These are phyloP conservation scores for Ophiostoma populinum DNA, from an alignment of 2,329 filamentous ascomycete genomes.

Conservation along the genomic window DNA sequence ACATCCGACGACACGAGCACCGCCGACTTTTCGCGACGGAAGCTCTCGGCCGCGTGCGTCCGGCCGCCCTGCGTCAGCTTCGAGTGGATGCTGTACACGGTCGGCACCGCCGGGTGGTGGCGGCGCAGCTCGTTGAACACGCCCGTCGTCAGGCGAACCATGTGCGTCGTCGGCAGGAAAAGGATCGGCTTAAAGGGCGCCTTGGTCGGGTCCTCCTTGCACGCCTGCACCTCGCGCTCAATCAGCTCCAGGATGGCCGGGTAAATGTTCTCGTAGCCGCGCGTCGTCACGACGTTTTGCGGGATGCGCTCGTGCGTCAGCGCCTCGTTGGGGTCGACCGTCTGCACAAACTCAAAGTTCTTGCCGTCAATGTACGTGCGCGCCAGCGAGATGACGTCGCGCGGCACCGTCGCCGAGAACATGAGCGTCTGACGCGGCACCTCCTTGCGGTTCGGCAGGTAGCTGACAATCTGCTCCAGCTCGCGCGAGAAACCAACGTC, in stretches of 20 bases:
- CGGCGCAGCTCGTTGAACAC: slow-evolving; percentile 34
- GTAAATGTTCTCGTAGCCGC: slow-evolving; percentile 57
- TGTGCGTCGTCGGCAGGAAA: slow-evolving; percentile 67
- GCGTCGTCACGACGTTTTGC: slow-evolving; percentile 53
- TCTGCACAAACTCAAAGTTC: slow-evolving; percentile 79
- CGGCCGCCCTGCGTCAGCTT: slow-evolving; percentile 54
- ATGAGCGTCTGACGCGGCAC: slow-evolving; percentile 77
- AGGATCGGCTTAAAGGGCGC: slow-evolving; percentile 87
- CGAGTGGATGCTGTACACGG: slow-evolving; percentile 53
- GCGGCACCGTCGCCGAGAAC: slow-evolving; percentile 86
- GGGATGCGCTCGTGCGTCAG: slow-evolving; percentile 75
- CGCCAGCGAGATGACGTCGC: slow-evolving; percentile 65
- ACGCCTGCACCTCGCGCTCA: slow-evolving; percentile 35
- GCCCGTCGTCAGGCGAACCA: slow-evolving; percentile 47
- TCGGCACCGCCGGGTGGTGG: slow-evolving; percentile 22
- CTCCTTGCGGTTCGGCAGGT: slow-evolving; percentile 44
- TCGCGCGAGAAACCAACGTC: slow-evolving; percentile 72
- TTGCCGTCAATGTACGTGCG: slow-evolving; percentile 57
- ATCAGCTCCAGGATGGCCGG: slow-evolving; percentile 65
- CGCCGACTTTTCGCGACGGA: slow-evolving; percentile 45
- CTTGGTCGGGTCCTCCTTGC: slow-evolving; percentile 20
- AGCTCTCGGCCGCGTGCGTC: slow-evolving; percentile 52
- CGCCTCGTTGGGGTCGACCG: slow-evolving; percentile 63
- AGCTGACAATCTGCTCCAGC: slow-evolving; percentile 39
- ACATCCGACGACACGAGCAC: slow-evolving; percentile 67